Base-by-base conservation (phyloP, 75 land plant species). In the Isoetes taiwanensis region DNA sequence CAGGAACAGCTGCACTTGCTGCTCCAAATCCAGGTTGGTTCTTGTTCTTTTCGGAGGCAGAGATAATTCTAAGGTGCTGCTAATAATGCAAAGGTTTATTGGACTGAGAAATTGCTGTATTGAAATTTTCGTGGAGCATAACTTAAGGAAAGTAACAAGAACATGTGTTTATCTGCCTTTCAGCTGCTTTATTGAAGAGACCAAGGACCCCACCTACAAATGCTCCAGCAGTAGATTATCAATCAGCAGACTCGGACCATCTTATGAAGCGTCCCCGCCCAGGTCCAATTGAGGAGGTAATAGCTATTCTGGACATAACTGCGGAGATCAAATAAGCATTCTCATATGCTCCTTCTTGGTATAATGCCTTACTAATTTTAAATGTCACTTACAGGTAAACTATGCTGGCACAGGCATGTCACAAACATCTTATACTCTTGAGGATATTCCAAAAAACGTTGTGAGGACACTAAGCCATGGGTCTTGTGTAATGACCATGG, bases 161-260 rank as follows among this genome's bases (percentile, higher is more conserved):
- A n/a, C n/a, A n/a, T n/a, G n/a, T n/a, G n/a, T n/a, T n/a, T n/a
- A n/a, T n/a, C n/a, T n/a, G n/a, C n/a, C n/a, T n/a, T n/a, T 52
- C 77, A 80, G 81, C 76, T 42, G 82, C 85, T 34, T 68, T 87
- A 34, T 30, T 87, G 54, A 87, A 87, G 61, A 79, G 79, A 17
- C 90, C 85, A 3, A 77, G 88, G 48, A 78, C 85, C 5, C 85
- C 81, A 17, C 76, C 90, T 29, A 57, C 80, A 34, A 66, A 70
- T 56, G 62, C 59, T 43, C 63, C 85, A 33, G 72, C 73, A 4
- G 64, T 81, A 54, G 95, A 84, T 43, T 88, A 88, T 62, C 95
- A 84, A 48, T 64, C 85, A 17, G 90, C 75, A 29, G 95, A 88
- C 75, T 84, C 90, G 28, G 90, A 88, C 32, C 95, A 78, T 30